phyloP scores from a whole-genome alignment of 2,329 filamentous ascomycete species.

The Aspergillus tamarii region DNA sequence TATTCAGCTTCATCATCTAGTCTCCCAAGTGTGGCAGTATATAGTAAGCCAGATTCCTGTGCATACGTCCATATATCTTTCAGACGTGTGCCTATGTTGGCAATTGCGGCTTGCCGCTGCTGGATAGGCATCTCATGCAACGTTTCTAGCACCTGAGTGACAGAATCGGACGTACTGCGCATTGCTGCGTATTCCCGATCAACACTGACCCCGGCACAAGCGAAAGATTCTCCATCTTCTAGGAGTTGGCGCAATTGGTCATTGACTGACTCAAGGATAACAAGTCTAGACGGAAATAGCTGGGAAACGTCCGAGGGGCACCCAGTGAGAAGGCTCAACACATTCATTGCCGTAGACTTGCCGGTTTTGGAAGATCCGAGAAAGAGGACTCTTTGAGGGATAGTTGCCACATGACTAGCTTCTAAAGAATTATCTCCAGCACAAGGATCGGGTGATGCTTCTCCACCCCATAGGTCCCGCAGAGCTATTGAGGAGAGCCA shows the following conservation, averaged over 20 bases:
- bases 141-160: background rate
- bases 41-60: background rate
- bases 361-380: background rate
- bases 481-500: background rate
- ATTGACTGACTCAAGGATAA: background rate
- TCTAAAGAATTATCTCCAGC: background rate
- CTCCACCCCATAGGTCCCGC: background rate
- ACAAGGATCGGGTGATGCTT: background rate
- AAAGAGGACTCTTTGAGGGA: background rate
- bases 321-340: background rate
- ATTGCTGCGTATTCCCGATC: background rate
- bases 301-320: background rate
- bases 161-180: background rate
- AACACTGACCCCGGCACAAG: background rate
- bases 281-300: background rate
- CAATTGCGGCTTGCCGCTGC: background rate
- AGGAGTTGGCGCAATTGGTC: background rate
- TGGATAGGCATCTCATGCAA: background rate
- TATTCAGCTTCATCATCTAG: background rate
- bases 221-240: background rate
- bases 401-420: fast-evolving
- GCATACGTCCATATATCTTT: background rate
- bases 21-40: background rate
- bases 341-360: background rate
- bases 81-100: background rate